Evolutionary conservation across 805 yeast species (phyloP).

Genomic region (Dipodascus albidus): DNA sequence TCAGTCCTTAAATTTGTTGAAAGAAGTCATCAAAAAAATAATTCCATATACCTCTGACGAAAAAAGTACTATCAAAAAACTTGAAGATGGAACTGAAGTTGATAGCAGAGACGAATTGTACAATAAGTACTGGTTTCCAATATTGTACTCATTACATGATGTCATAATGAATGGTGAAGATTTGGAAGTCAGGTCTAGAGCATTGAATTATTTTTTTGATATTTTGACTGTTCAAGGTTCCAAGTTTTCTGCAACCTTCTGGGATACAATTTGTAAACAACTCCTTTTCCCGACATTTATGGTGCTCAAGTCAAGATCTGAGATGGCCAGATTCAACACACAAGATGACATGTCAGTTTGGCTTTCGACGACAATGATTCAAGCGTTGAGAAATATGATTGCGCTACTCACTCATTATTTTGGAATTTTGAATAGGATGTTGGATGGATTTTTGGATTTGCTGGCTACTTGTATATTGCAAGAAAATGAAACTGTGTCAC

Average conservation of each 20-base stretch:
- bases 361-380: conserved; percentile 93
- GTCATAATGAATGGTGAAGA: conserved; percentile 91
- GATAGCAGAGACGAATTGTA: conserved; percentile 18
- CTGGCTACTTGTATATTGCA: conserved; percentile 86
- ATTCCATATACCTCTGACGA: conserved; percentile 27
- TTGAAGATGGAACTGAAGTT: conserved; percentile 15
- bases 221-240: conserved; percentile 69
- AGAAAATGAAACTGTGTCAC: conserved; percentile 91
- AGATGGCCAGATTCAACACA: conserved; percentile 48
- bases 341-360: conserved; percentile 89
- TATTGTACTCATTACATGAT: conserved; percentile 71
- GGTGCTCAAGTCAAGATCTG: conserved; percentile 67
- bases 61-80: neutral
- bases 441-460: conserved; percentile 68
- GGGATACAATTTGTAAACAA: conserved; percentile 75
- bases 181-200: conserved; percentile 84
- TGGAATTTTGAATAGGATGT: conserved; percentile 56
- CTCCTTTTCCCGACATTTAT: conserved; percentile 84
- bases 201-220: conserved; percentile 74
- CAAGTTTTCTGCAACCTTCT: conserved; percentile 59
- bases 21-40: conserved; percentile 46
- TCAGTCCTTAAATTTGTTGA: conserved; percentile 67
- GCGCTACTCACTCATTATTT: conserved; percentile 76
- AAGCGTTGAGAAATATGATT: conserved; percentile 83
- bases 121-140: conserved; percentile 64